A percentile compares a stretch with the other conserved stretches of the same genome.
Evolutionary conservation across 768 basidiomycete species (phyloP).

Genomic region (Boletus barrowsii): DNA sequence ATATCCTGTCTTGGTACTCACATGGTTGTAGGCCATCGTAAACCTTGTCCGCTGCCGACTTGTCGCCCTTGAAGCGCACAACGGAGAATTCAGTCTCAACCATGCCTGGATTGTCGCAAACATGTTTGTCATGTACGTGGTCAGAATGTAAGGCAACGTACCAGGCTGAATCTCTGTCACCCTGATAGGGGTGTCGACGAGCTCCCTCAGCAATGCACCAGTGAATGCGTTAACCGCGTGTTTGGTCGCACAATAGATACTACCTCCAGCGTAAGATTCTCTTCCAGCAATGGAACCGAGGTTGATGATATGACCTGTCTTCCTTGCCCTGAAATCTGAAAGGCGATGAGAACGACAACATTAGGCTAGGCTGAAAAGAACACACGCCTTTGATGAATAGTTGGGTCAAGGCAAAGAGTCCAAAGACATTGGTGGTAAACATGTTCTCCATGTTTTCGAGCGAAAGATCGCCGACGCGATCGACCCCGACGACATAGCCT

Average conservation of each 20-base stretch:
- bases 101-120: slow-evolving; percentile 49
- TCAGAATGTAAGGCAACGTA: slow-evolving; percentile 26
- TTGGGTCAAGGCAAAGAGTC: slow-evolving; percentile 82
- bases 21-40: slow-evolving; percentile 87
- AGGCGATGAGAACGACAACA: slow-evolving; percentile 8
- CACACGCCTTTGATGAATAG: slow-evolving; percentile 54
- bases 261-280: slow-evolving; percentile 87
- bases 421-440: slow-evolving; percentile 80
- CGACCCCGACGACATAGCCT: slow-evolving; percentile 86
- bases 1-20: slow-evolving; percentile 37
- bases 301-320: slow-evolving; percentile 89
- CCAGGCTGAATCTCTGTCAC: slow-evolving; percentile 96
- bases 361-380: background rate
- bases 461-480: slow-evolving; percentile 79
- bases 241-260: slow-evolving; percentile 92
- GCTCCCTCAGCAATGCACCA: slow-evolving; percentile 74
- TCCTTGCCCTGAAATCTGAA: slow-evolving; percentile 73
- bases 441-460: slow-evolving; percentile 79
- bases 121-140: background rate
- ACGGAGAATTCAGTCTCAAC: slow-evolving; percentile 93
- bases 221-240: slow-evolving; percentile 86
- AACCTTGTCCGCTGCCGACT: slow-evolving; percentile 77
- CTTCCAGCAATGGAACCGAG: slow-evolving; percentile 89
- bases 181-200: slow-evolving; percentile 89
- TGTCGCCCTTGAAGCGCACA: slow-evolving; percentile 85